These are phyloP conservation scores for Berberis vulgaris DNA, from an alignment of 164 flowering plant genomes.

Conservation along the genomic window DNA sequence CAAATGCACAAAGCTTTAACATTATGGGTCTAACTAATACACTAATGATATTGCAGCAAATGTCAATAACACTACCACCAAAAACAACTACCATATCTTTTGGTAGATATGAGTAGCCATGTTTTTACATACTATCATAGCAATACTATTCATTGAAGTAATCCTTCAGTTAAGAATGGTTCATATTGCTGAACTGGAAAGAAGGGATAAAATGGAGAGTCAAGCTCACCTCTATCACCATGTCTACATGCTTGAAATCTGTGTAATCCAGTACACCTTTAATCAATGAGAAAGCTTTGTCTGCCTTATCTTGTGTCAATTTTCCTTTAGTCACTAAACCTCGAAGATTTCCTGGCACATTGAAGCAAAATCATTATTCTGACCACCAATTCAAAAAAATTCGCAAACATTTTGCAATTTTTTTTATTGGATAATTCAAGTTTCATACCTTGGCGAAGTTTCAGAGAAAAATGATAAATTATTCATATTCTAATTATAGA, in stretches of 20 bases:
- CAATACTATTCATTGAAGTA: not conserved
- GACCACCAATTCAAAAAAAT: not conserved
- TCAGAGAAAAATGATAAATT: too few relatives aligned
- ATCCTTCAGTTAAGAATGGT: not conserved
- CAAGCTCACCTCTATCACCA: constrained; percentile 85
- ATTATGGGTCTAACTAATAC: too few relatives aligned
- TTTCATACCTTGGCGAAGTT: too few relatives aligned
- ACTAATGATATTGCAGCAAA: too few relatives aligned
- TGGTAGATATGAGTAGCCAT: too few relatives aligned
- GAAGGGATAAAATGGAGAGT: not conserved
- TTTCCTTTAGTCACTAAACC: constrained; percentile 57
- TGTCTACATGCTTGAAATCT: constrained; percentile 83
- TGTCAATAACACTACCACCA: too few relatives aligned
- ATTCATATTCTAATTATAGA: too few relatives aligned
- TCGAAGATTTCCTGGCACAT: constrained; percentile 60
- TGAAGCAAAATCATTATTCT: not conserved
- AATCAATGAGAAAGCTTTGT: constrained; percentile 53
- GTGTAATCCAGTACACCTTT: constrained; percentile 85
- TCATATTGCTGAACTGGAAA: not conserved
- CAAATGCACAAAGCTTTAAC: not conserved
- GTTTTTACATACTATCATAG: too few relatives aligned
- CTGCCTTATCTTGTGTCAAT: constrained; percentile 56
- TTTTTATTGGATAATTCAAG: too few relatives aligned
- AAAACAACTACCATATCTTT: too few relatives aligned
- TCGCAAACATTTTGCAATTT: too few relatives aligned